Evolutionary conservation across 228 moss, liverwort and hornwort species (phyloP).

Genomic region (Sphagnum magellanicum): DNA sequence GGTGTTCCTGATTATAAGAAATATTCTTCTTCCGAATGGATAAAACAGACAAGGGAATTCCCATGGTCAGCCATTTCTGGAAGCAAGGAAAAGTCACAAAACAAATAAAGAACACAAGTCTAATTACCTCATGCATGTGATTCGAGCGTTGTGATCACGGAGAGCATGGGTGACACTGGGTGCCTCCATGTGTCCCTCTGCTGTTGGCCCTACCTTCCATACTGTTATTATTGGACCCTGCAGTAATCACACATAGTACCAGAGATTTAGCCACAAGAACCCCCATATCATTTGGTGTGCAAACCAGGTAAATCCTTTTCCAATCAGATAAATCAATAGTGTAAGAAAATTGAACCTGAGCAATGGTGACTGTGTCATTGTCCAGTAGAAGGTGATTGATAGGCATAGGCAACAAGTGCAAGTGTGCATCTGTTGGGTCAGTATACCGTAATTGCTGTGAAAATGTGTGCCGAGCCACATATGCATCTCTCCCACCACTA

Average conservation of each 20-base stretch:
- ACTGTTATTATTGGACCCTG: constrained; percentile 67
- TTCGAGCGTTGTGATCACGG: constrained; percentile 57
- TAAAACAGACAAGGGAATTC: too few relatives aligned
- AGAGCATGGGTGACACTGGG: constrained; percentile 45
- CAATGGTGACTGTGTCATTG: constrained; percentile 44
- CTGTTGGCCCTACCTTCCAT: constrained; percentile 40
- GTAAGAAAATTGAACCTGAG: constrained; percentile 24
- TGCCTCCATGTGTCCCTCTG: constrained; percentile 37
- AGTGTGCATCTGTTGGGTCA: constrained; percentile 60
- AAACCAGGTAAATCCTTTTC: too few relatives aligned
- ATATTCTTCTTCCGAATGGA: too few relatives aligned
- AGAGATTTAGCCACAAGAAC: too few relatives aligned
- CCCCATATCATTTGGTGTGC: too few relatives aligned
- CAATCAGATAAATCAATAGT: background rate
- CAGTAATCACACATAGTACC: background rate
- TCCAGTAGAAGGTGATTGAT: constrained; percentile 63
- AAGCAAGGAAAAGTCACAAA: background rate
- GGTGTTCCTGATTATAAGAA: too few relatives aligned
- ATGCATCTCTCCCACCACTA: constrained; percentile 61
- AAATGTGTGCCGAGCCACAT: constrained; percentile 47
- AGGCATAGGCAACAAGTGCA: constrained; percentile 51
- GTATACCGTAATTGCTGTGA: constrained; percentile 59
- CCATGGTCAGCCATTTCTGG: too few relatives aligned
- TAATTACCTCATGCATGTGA: constrained; percentile 66
- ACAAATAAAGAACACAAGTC: background rate